Evolutionary conservation across 805 yeast species (phyloP), one percentile per base, ranked within the genome.

Genomic region (Kuraishia borneana): DNA sequence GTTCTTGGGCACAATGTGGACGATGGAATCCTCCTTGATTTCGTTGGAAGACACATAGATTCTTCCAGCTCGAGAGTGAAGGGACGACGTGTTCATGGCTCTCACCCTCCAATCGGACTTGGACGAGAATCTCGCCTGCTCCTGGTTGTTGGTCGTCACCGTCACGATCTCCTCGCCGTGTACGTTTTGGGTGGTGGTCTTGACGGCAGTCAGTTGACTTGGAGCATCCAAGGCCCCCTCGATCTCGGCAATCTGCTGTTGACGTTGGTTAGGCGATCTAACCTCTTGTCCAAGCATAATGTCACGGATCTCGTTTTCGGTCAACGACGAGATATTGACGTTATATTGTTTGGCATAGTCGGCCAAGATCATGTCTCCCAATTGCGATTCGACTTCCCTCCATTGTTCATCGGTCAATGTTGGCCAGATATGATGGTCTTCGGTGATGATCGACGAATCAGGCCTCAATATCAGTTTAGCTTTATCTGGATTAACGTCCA

Each of bases 131-230:
- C 78, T 60, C 58, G 76, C 78, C 47, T 84, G 92, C 52, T 87
- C 98, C 50, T 83, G 88, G 41, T 75, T 75, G 13, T 88, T 76
- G 0, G 97, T 87, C 0, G 97, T 87, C 21, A 89, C 95, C 0
- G 95, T 89, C 28, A 83, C 80, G 47, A 92, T 89, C 46, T 88
- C 94, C 50, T 92, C 98, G 22, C 99, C 99, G 48, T 88, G 96
- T 2, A 83, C 95, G 50, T 85, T 92, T 18, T 77, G 76, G 0
- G 94, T 82, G 37, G 77, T 80, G 1, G 94, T 76, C 45, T 84
- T 87, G 44, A 79, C 68, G 0, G 94, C 92, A 1, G 87, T 73
- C 21, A 78, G 58, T 42, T 81, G 79, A 38, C 67, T 65, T 10
- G 62, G 63, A 14, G 58, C 58, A 7, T 60, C 63, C 26, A 53